Conservation (phyloP, 1,284 basidiomycete species). For the Mycena sp. region DNA sequence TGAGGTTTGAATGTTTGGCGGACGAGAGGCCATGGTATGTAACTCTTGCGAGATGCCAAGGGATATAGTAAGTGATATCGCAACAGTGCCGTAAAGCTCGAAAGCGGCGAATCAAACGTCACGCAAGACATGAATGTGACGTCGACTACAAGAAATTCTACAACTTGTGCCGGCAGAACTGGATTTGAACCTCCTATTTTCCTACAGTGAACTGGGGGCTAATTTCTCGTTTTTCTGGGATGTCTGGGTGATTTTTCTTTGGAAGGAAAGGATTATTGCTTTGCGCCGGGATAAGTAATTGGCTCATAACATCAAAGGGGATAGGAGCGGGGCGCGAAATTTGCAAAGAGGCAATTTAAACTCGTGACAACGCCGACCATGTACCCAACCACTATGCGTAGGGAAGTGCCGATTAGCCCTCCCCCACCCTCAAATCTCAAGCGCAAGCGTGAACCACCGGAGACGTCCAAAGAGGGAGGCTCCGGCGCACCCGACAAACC, state of each 20-base stretch:
- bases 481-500: background rate
- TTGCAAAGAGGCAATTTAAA: background rate
- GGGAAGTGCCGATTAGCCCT: background rate
- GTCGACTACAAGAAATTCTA: too few relatives aligned
- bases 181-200: too few relatives aligned
- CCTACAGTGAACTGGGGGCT: too few relatives aligned
- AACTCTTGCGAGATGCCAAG: background rate
- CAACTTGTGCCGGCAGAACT: too few relatives aligned
- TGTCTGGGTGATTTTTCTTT: too few relatives aligned
- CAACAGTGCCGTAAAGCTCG: too few relatives aligned
- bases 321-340: background rate
- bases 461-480: background rate
- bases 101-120: too few relatives aligned
- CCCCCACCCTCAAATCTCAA: background rate
- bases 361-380: background rate
- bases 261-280: too few relatives aligned
- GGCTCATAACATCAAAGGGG: too few relatives aligned
- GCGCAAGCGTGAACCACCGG: background rate
- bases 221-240: too few relatives aligned
- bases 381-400: background rate
- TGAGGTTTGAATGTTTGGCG: slow-evolving; percentile 26
- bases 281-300: too few relatives aligned
- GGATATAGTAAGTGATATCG: background rate
- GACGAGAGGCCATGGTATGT: slow-evolving; percentile 12
- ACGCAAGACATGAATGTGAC: too few relatives aligned